These are phyloP conservation scores for Apiotrichum mycotoxinovorans DNA, from an alignment of 1,284 basidiomycete species.

Conservation along the genomic window DNA sequence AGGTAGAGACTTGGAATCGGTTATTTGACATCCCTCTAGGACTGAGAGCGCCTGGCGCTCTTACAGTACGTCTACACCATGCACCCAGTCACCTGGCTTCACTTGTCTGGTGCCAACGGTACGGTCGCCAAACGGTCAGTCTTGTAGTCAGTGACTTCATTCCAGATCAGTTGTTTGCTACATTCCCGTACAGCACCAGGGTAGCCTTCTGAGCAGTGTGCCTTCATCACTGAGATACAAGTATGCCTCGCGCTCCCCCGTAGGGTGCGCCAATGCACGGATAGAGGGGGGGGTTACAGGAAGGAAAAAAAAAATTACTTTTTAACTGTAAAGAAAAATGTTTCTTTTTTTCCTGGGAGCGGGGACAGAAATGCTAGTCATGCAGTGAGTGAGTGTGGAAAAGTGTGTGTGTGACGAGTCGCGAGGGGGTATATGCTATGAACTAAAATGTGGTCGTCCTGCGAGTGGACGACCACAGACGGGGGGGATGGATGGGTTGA, in stretches of 20 bases:
- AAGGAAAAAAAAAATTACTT: background rate
- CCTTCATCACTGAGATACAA: slow-evolving; percentile 21
- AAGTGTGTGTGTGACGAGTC: too few relatives aligned
- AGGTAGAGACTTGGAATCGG: too few relatives aligned
- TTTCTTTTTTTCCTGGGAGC: slow-evolving; percentile 1
- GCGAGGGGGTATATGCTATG: background rate
- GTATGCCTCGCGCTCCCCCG: slow-evolving; percentile 14
- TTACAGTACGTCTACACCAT: too few relatives aligned
- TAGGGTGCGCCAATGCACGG: slow-evolving; percentile 7
- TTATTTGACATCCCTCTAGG: too few relatives aligned
- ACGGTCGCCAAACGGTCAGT: too few relatives aligned
- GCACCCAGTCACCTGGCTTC: too few relatives aligned
- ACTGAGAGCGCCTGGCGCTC: too few relatives aligned
- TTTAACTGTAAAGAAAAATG: too few relatives aligned
- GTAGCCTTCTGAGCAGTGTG: slow-evolving; percentile 22
- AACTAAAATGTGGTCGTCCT: background rate
- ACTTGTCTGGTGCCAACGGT: too few relatives aligned
- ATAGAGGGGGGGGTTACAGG: background rate
- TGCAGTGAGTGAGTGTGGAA: slow-evolving; percentile 9
- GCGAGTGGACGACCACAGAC: background rate
- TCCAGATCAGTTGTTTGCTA: background rate
- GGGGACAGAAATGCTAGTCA: slow-evolving; percentile 6
- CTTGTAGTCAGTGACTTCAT: background rate
- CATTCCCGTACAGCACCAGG: background rate
- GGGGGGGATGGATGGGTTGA: background rate